Conservation (phyloP, 2,329 filamentous ascomycete genomes). For the Claviceps arundinis region DNA sequence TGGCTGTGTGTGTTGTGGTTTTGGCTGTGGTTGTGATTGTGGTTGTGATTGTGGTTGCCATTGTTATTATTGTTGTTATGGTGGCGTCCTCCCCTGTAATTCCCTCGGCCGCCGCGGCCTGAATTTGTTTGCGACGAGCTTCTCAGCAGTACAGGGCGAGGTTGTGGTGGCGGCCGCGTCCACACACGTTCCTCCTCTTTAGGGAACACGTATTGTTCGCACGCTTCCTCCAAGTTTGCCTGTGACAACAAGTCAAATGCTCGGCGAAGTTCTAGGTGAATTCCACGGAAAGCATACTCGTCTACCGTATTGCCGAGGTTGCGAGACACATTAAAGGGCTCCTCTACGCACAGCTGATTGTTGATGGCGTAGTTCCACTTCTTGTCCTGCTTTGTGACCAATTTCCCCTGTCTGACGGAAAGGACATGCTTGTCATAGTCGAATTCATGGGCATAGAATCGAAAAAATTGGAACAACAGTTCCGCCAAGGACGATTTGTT, state of each 20-base stretch:
- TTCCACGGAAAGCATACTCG: conserved; percentile 81
- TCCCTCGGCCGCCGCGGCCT: conserved; percentile 34
- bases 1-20: conserved; percentile 27
- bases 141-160: conserved; percentile 43
- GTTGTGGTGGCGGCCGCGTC: conserved; percentile 40
- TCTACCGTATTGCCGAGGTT: conserved; percentile 96
- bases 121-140: conserved; percentile 48
- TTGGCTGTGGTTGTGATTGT: conserved; percentile 22
- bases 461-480: conserved; percentile 90
- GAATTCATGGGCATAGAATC: conserved; percentile 86
- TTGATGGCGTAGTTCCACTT: conserved; percentile 71
- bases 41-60: conserved; percentile 23
- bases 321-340: conserved; percentile 80
- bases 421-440: conserved; percentile 76
- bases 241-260: conserved; percentile 74
- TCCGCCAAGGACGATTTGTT: conserved; percentile 77
- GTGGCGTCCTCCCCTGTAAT: conserved; percentile 35
- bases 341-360: conserved; percentile 85
- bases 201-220: conserved; percentile 78
- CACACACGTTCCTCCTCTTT: conserved; percentile 60
- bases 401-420: conserved; percentile 69
- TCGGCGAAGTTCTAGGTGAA: conserved; percentile 78
- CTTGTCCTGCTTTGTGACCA: conserved; percentile 73
- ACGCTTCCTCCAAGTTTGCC: conserved; percentile 69
- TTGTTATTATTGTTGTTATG: conserved; percentile 23